Conservation (phyloP, 345 rosid genomes). For the Atalantia buxifolia region DNA sequence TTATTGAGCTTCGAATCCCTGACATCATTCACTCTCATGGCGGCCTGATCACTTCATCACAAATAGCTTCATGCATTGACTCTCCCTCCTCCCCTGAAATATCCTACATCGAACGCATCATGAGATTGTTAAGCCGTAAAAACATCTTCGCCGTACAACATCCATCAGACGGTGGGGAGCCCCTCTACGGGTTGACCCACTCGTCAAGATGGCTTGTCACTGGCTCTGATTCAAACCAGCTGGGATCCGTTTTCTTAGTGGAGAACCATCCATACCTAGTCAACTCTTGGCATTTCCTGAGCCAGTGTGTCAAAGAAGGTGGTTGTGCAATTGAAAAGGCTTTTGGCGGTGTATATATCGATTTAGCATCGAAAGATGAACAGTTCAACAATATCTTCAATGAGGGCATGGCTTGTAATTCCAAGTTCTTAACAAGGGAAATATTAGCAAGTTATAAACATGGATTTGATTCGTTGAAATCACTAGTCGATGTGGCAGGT, state of each 20-base stretch:
- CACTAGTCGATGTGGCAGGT: too few relatives aligned
- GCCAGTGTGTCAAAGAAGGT: neutral
- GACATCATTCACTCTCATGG: too few relatives aligned
- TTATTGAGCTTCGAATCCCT: too few relatives aligned
- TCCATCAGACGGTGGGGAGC: neutral
- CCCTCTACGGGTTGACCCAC: neutral
- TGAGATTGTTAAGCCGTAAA: neutral
- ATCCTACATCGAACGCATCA: neutral
- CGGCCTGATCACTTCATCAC: too few relatives aligned
- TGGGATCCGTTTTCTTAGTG: neutral
- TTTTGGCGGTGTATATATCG: too few relatives aligned
- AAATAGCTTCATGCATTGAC: too few relatives aligned
- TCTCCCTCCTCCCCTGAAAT: neutral
- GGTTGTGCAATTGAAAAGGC: neutral
- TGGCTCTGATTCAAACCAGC: neutral
- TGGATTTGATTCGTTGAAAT: too few relatives aligned
- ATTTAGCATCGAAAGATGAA: too few relatives aligned
- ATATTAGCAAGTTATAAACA: too few relatives aligned
- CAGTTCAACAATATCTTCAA: too few relatives aligned
- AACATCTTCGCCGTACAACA: neutral
- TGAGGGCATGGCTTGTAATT: too few relatives aligned
- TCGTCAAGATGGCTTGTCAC: neutral
- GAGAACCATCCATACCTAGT: neutral
- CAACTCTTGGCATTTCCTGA: neutral
- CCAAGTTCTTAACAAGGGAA: too few relatives aligned